phyloP scores from a whole-genome alignment of 2,329 filamentous ascomycete species.

The Monosporascus ibericus region DNA sequence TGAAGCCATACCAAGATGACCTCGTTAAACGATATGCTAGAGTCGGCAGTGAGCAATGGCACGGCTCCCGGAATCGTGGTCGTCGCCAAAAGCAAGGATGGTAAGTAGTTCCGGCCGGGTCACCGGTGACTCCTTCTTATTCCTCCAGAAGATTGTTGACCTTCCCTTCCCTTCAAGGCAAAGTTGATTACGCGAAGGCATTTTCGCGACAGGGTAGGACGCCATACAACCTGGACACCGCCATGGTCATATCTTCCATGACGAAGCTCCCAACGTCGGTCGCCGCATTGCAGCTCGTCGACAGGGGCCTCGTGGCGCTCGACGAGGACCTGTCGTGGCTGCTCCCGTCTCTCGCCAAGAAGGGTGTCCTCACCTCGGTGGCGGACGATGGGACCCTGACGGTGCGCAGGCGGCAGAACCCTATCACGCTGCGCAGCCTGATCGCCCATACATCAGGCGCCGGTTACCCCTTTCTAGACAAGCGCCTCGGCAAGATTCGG shows the following conservation, averaged over 20 bases:
- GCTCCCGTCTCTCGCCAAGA: conserved; percentile 36
- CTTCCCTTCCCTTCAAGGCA: conserved; percentile 4
- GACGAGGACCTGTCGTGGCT: conserved; percentile 38
- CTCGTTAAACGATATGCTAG: conserved; percentile 6
- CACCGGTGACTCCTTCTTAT: not conserved
- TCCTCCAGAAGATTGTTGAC: not conserved
- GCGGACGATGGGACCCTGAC: conserved; percentile 27
- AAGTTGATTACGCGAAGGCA: conserved; percentile 8
- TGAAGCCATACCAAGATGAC: conserved; percentile 3
- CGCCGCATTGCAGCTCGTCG: conserved; percentile 40
- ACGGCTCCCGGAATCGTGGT: conserved; percentile 9
- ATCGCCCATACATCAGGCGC: conserved; percentile 41
- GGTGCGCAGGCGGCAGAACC: conserved; percentile 18
- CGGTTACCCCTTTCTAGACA: conserved; percentile 31
- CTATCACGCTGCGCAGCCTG: conserved; percentile 40
- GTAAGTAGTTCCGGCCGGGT: not conserved
- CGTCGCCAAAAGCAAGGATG: conserved; percentile 9
- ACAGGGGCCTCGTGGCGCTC: conserved; percentile 36
- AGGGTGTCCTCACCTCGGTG: conserved; percentile 38
- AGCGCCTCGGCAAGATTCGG: conserved; percentile 4
- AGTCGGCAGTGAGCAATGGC: conserved; percentile 6
- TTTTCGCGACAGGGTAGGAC: conserved; percentile 5
- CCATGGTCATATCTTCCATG: conserved; percentile 29
- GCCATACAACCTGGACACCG: conserved; percentile 18
- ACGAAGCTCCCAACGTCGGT: conserved; percentile 40